phyloP scores from a whole-genome alignment of 2,329 filamentous ascomycete genomes.

The Magnaporthiopsis incrustans region DNA sequence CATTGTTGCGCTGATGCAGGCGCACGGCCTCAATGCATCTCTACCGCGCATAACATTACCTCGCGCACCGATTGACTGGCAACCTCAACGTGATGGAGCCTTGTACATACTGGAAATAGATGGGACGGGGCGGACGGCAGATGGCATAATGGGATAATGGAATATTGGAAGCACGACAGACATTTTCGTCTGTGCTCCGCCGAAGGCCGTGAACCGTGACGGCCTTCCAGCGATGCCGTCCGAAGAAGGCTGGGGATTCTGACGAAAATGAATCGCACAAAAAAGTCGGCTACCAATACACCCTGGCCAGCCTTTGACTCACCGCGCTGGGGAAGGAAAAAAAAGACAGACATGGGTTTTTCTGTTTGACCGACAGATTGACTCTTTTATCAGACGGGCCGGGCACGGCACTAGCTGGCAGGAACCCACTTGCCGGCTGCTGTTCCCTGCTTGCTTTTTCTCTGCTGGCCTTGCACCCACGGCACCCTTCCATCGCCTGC shows the following conservation, averaged over 20 bases:
- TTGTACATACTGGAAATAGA: too few species aligned
- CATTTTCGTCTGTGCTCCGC: not conserved
- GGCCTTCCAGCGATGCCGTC: not conserved
- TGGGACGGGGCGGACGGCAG: not conserved
- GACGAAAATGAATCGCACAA: conserved; percentile 2
- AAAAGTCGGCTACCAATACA: not conserved
- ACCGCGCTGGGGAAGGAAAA: not conserved
- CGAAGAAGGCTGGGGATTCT: not conserved
- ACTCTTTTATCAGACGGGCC: not conserved
- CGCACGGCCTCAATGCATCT: not conserved
- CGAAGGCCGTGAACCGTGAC: not conserved
- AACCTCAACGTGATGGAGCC: not conserved
- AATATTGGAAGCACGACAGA: not conserved
- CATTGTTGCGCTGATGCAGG: not conserved
- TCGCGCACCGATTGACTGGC: not conserved
- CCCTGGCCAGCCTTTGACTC: not conserved
- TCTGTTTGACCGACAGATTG: not conserved
- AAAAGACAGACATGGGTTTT: not conserved
- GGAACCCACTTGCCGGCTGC: not conserved
- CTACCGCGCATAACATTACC: not conserved
- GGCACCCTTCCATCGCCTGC: not conserved
- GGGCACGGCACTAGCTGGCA: not conserved
- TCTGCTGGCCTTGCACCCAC: not conserved
- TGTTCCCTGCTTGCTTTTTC: not conserved
- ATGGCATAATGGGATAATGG: not conserved